Evolutionary conservation across 805 yeast genomes (phyloP).

Genomic region (Spathaspora boniae): DNA sequence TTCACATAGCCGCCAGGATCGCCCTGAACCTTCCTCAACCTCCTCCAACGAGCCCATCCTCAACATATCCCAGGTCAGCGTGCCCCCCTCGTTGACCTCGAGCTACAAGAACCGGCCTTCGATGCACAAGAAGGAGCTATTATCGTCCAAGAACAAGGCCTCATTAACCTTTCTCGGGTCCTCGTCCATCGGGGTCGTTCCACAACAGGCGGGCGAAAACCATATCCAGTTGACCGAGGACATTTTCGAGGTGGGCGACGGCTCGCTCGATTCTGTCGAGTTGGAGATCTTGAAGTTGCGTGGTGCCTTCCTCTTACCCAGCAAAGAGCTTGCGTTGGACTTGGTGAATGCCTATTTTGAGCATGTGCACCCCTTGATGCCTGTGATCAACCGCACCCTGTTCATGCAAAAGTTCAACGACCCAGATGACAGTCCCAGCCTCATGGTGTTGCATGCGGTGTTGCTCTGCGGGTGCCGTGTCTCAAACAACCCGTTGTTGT

Average conservation of each 20-base stretch:
- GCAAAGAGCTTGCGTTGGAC: conserved; percentile 53
- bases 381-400: conserved; percentile 59
- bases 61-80: conserved; percentile 38
- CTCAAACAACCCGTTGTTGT: conserved; percentile 49
- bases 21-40: no score
- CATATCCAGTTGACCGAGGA: conserved; percentile 46
- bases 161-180: conserved; percentile 51
- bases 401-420: conserved; percentile 57
- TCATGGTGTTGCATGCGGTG: conserved; percentile 65
- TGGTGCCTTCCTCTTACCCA: conserved; percentile 72
- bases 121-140: conserved; percentile 32
- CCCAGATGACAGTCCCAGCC: conserved; percentile 57
- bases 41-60: conserved; percentile 33
- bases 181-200: conserved; percentile 46
- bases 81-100: conserved; percentile 43
- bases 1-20: no score
- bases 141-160: conserved; percentile 22
- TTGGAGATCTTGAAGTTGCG: conserved; percentile 58
- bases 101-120: conserved; percentile 37
- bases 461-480: conserved; percentile 66
- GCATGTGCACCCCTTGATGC: conserved; percentile 64
- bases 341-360: conserved; percentile 61
- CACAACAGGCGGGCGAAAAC: conserved; percentile 44
- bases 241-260: conserved; percentile 32
- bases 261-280: conserved; percentile 53